Conservation (phyloP, 2,329 filamentous ascomycete genomes). For the Plectosphaerella cucumerina region DNA sequence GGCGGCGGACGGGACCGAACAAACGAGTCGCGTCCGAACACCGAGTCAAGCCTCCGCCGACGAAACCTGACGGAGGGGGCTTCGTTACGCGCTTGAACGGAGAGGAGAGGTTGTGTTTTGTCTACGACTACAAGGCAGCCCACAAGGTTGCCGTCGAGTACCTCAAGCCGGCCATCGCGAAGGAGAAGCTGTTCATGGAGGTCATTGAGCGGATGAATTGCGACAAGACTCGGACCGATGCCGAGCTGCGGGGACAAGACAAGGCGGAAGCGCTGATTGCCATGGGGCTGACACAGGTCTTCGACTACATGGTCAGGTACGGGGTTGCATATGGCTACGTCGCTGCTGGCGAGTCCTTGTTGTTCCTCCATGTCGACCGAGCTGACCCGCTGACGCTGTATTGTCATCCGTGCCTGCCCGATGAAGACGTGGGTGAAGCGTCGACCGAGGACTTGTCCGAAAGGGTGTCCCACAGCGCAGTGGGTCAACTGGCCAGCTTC, state of each 20-base stretch:
- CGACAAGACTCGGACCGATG: neutral
- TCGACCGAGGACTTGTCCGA: conserved; percentile 1
- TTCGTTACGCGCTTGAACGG: conserved; percentile 6
- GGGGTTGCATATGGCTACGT: conserved; percentile 19
- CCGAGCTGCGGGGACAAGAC: neutral
- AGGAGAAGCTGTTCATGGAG: conserved; percentile 10
- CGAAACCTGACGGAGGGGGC: conserved; percentile 9
- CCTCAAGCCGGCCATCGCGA: conserved; percentile 1
- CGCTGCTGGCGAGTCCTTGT: conserved; percentile 16
- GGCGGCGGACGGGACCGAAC: conserved; percentile 7
- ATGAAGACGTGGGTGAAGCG: conserved; percentile 8
- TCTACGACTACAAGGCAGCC: conserved; percentile 8
- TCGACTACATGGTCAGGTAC: conserved; percentile 15
- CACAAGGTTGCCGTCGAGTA: conserved; percentile 5
- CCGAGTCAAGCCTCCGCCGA: conserved; percentile 3
- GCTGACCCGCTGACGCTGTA: conserved; percentile 10
- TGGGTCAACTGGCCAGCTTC: conserved; percentile 16
- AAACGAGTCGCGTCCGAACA: conserved; percentile 9
- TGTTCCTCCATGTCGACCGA: conserved; percentile 18
- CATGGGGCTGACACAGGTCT: conserved; percentile 15
- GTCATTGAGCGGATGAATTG: conserved; percentile 7
- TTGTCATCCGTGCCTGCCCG: conserved; percentile 11
- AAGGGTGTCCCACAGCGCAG: conserved; percentile 11
- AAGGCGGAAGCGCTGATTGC: conserved; percentile 10
- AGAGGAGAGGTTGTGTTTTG: conserved; percentile 2